Conservation (phyloP, 1,139 yeast species). For the Saccharomyces pastorianus region DNA sequence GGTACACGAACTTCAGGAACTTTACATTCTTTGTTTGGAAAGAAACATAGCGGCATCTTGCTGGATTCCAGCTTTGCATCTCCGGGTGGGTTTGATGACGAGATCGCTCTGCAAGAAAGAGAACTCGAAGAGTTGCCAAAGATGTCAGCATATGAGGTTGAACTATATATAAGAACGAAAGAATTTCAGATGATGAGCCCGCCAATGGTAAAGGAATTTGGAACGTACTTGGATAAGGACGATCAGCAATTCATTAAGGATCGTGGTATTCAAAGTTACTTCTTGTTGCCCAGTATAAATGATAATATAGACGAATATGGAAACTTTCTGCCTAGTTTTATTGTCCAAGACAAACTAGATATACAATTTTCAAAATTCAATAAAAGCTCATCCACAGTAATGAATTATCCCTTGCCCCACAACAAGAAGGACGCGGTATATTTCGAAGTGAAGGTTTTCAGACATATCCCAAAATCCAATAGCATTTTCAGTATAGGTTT, state of each 20-base stretch:
- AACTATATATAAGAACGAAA: constrained; percentile 33
- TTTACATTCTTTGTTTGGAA: constrained; percentile 16
- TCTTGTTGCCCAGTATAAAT: constrained; percentile 36
- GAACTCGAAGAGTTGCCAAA: constrained; percentile 32
- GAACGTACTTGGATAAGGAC: constrained; percentile 33
- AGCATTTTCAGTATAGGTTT: constrained; percentile 65
- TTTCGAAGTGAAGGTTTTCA: constrained; percentile 62
- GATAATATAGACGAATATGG: constrained; percentile 32
- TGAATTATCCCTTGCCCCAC: constrained; percentile 59
- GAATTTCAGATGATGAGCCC: constrained; percentile 35
- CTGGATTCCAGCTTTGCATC: constrained; percentile 33
- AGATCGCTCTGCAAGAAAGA: constrained; percentile 29
- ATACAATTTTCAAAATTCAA: constrained; percentile 39
- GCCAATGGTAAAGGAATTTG: constrained; percentile 37
- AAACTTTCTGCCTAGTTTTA: constrained; percentile 33
- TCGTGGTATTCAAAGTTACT: constrained; percentile 43
- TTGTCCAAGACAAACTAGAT: constrained; percentile 60
- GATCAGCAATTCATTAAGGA: constrained; percentile 38
- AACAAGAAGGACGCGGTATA: constrained; percentile 58
- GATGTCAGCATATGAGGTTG: constrained; percentile 32
- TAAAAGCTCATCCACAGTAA: constrained; percentile 39
- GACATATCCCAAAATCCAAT: constrained; percentile 31
- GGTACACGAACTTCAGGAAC: constrained; percentile 10
- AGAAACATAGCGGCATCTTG: constrained; percentile 22
- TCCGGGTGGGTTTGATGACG: constrained; percentile 35